Conservation (phyloP, 768 basidiomycete species). For the Hericium erinaceus region DNA sequence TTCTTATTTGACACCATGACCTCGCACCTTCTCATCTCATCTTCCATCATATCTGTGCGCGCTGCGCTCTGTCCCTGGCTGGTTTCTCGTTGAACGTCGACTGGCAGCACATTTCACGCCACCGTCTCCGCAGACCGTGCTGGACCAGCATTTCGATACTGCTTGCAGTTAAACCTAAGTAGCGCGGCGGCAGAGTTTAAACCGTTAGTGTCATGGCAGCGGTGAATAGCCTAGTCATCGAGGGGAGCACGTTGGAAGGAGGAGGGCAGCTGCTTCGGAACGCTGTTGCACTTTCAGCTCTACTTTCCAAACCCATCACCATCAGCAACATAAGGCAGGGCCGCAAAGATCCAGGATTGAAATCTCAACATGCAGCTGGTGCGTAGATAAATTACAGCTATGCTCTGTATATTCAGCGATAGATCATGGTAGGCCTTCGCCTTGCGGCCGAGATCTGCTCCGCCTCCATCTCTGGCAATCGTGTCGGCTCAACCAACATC, state of each 20-base stretch:
- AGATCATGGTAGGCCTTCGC: conserved; percentile 40
- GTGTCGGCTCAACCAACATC: conserved; percentile 42
- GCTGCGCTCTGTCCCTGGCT: no score
- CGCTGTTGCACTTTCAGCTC: conserved; percentile 52
- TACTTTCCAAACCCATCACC: conserved; percentile 49
- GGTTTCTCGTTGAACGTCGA: no score
- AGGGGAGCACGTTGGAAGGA: conserved; percentile 38
- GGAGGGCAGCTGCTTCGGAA: conserved; percentile 74
- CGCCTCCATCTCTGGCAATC: conserved; percentile 46
- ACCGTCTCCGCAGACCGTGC: no score
- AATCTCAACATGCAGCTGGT: conserved; percentile 68
- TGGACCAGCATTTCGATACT: no score
- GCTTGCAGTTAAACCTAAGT: no score
- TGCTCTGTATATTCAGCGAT: no score
- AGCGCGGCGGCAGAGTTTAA: no score
- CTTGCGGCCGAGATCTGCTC: conserved; percentile 54
- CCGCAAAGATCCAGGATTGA: conserved; percentile 55
- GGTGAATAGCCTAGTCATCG: conserved; percentile 20
- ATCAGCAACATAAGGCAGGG: conserved; percentile 53
- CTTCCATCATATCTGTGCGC: no score
- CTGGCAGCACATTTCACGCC: no score
- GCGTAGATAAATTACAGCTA: conserved; percentile 2
- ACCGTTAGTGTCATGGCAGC: neutral
- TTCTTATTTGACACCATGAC: no score
- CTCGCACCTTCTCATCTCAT: no score